Evolutionary conservation across 2,329 filamentous ascomycete species (phyloP), one percentile per base, ranked within the genome.

Genomic region (Fusarium continuum): DNA sequence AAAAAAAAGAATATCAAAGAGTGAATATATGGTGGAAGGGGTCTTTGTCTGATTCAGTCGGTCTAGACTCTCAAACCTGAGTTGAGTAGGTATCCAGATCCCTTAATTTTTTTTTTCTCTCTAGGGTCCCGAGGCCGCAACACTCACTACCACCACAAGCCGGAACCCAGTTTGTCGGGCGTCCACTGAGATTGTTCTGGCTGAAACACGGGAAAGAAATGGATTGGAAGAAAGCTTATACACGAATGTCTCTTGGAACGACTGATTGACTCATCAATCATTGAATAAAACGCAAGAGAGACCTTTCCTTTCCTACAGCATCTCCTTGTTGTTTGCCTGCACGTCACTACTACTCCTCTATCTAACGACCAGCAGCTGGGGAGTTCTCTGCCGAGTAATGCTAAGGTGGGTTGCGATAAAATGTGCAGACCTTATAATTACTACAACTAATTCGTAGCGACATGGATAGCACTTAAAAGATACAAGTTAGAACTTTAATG

Each of bases 11-110:
- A 43, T 16, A 26, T 38, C 19, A 66, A 60, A 38, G 54, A 52
- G 38, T 65, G 48, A 60, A 56, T 55, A 56, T 55, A 35, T 45
- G 28, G 48, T 39, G 20, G 25, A 39, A 58, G 48, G 34, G 28
- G 51, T 48, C 39, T 52, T 64, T 64, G 47, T 64, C 44, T 63
- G 62, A 64, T 57, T 63, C 55, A 61, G 50, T 58, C 46, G 63
- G 61, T 59, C 53, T 63, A 43, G 57, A 45, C 56, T 60, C 41
- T 51, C 29, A 51, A 51, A 29, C 17, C 29, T 26, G 38, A 40
- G 32, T 26, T 36, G 40, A 59, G 44, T n/a, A n/a, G n/a, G n/a
- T 55, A 59, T 60, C 32, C 36, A 65, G 45, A 60, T 52, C 63
- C 54, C 41, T 61, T 60, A 45, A 39, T 61, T 63, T 66, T 56